Base-by-base conservation (phyloP, 1,284 basidiomycete genomes). In the Cutaneotrichosporon cavernicola region DNA sequence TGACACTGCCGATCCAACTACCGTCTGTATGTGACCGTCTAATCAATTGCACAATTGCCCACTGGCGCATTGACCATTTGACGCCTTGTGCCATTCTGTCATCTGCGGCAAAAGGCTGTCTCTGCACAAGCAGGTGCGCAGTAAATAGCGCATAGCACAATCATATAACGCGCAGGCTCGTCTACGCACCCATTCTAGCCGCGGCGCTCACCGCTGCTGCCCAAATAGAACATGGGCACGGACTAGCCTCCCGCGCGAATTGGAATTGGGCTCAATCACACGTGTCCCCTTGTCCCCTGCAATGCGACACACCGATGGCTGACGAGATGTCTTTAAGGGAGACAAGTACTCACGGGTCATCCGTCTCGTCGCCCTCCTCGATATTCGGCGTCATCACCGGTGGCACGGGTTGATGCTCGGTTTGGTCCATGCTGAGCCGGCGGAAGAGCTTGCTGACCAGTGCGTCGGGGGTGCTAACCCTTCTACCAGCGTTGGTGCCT, bases 361-460 rank as follows among this genome's bases (percentile, higher is more conserved):
- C 43, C 9, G 43, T n/a, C 18, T 46, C 64, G 22, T 60, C 58
- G 4, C 57, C 59, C 6, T 50, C 50, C n/a, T 53, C n/a, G 43
- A 46, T 57, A 8, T 38, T n/a, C 18, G 46, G 36, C 10, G 26
- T 14, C 0, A 10, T 36, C 38, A 50, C 51, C 22, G 22, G 26
- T 18, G 49, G 50, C 32, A 13, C 11, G 30, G 47, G 32, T 38
- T 40, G 53, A 43, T 53, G 43, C 36, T 58, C 56, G 11, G 21
- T 34, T 16, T 43, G 49, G 21, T 40, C 26, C 14, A 36, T 22
- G 4, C 21, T 31, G 26, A 53, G 8, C 22, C 64, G 64, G 46
- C 64, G 60, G 46, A 59, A 43, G 21, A 65, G 38, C 57, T 58
- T 58, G 56, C 40, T 46, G 26, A 65, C 56, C 14, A 55, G 43